Evolutionary conservation across 768 basidiomycete genomes (phyloP), one percentile per base, ranked within the genome.

Genomic region (Podaxis pistillaris): DNA sequence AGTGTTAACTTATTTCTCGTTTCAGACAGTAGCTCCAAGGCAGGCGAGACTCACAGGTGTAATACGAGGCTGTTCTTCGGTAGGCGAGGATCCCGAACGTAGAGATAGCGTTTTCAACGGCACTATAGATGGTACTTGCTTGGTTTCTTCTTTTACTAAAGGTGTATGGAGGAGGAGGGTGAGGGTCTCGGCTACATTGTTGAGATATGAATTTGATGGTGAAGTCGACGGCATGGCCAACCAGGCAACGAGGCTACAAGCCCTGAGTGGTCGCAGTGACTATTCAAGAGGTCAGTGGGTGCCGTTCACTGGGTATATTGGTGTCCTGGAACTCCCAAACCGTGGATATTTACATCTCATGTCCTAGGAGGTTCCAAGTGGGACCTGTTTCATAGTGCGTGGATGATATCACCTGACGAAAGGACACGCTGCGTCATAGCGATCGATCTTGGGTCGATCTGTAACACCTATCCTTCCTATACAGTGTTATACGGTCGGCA

Each of bases 71-170:
- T 13, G 11, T 9, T 50, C 49, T 13, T 50, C 26, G 19, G 19
- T 11, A 4, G 26, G 24, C 13, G 49, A 12, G 49, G 49, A 7
- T 11, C 22, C 49, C 12, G 49, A 50, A 28, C 26, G 22, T 28
- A 22, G 26, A 13, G 66, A 63, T n/a, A 77, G 44, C 12, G 67
- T 67, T 60, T 70, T 67, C 49, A 77, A 55, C 47, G 72, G 72
- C 40, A 77, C 62, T 13, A 61, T 60, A 17, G 58, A 63, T 6
- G 71, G 67, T 5, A 50, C 28, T 1, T 52, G 66, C 4, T 58
- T 51, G 8, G 68, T 62, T 24, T 73, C 68, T 36, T 68, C 66
- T 41, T 76, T 75, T 11, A 73, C 71, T 4, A 79, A 66, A 0
- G 77, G 76, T 15, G 77, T 76, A 55, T 78, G 47, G 28, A 66